Evolutionary conservation across 2,329 filamentous ascomycete genomes (phyloP).

Genomic region (Colletotrichum tofieldiae): DNA sequence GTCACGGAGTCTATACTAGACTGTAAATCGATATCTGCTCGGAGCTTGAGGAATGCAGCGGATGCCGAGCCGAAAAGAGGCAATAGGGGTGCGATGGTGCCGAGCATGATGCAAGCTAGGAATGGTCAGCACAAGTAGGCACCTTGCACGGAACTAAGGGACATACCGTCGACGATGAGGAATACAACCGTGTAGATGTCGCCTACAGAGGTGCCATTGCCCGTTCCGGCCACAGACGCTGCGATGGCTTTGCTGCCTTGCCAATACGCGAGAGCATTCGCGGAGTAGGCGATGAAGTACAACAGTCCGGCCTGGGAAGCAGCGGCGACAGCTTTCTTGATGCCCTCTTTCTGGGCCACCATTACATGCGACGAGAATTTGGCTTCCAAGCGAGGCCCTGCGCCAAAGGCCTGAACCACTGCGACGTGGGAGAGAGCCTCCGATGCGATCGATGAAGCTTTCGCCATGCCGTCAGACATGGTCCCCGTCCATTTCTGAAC

Average conservation of each 20-base stretch:
- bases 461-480: constrained; percentile 62
- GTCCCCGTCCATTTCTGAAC: constrained; percentile 62
- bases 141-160: constrained; percentile 48
- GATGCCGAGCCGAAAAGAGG: constrained; percentile 73
- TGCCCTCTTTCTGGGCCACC: constrained; percentile 65
- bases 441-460: constrained; percentile 69
- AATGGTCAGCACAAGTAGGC: constrained; percentile 53
- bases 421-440: constrained; percentile 68
- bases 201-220: constrained; percentile 57
- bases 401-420: constrained; percentile 71
- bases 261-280: constrained; percentile 79
- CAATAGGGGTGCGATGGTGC: constrained; percentile 74
- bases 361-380: constrained; percentile 70
- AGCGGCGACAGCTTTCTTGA: constrained; percentile 71
- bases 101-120: constrained; percentile 72
- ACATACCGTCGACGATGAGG: constrained; percentile 71
- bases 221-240: constrained; percentile 54
- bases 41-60: constrained; percentile 71
- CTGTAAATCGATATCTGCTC: constrained; percentile 69
- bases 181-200: constrained; percentile 76
- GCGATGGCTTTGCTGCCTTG: constrained; percentile 71
- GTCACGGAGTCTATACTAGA: constrained; percentile 62
- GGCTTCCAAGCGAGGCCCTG: constrained; percentile 65
- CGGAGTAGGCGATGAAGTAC: constrained; percentile 78
- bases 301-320: constrained; percentile 73